Base-by-base conservation (phyloP, 2,329 filamentous ascomycete genomes). In the Xylaria sp. region DNA sequence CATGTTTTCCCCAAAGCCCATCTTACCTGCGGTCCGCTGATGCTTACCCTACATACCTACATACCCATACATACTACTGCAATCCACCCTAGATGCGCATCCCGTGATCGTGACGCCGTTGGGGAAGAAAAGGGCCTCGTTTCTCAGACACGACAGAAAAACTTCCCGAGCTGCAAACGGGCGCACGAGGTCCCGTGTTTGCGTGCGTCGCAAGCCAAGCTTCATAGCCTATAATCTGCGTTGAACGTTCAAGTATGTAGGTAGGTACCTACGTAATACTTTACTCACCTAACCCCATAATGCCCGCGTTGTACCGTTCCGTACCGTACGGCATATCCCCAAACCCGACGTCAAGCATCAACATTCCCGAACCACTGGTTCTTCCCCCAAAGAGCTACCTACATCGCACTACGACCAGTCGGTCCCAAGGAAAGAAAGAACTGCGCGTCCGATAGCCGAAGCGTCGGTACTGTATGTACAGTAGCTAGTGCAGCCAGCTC, bases 41-140 rank as follows among this genome's bases (percentile, higher is more conserved):
- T 64, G 68, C 65, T 68, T 58, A 69, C 69, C 8, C 39, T 45
- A 17, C 17, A 39, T 9, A 39, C 36, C 2, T 67, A 63, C 67
- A 71, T 71, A 17, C 39, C 27, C 21, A 51, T 45, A 17, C 17
- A 39, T 45, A 11, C 17, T 14, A 11, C 34, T 36, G 34, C 34
- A 36, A 36, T 36, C 34, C 34, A 7, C 11, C 11, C 19, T 47
- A 19, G 24, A 45, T 67, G 64, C 58, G 53, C 47, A 55, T 71
- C 64, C 67, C 67, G 69, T 71, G 69, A 71, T 51, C 56, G 59
- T 64, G 59, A 59, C 60, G 67, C 66, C 69, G 67, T 71, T 69
- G 54, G 34, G 57, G 17, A n/a, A 14, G 17, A 17, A 57, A 32
- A 27, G n/a, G 24, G 14, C 8, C 30, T 32, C 14, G 32, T 54